A percentile compares a stretch with the other conserved stretches of the same genome.
Conservation (phyloP, 805 yeast species). For the Suhomyces sp. region DNA sequence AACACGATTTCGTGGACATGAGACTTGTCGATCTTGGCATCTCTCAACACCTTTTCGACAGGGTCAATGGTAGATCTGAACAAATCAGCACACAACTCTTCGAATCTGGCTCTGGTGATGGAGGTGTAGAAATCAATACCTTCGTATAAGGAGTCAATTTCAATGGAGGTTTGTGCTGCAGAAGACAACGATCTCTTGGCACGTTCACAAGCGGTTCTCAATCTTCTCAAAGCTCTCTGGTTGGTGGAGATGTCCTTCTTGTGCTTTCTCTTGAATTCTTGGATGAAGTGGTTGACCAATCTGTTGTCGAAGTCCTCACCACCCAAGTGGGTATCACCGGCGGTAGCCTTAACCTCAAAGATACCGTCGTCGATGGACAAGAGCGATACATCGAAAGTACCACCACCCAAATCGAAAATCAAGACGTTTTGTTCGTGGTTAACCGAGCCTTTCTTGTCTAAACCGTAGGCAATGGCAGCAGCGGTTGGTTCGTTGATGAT, state of each 20-base stretch:
- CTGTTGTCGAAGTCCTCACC: constrained; percentile 95
- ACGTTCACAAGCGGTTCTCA: constrained; percentile 97
- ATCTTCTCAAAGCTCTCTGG: constrained; percentile 84
- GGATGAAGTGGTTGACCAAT: constrained; percentile 82
- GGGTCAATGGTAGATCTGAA: constrained; percentile 95
- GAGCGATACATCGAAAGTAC: constrained; percentile 91
- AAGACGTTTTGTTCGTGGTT: constrained; percentile 85
- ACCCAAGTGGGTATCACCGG: constrained; percentile 97
- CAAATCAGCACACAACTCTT: constrained; percentile 88
- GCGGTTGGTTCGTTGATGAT: constrained; percentile 46
- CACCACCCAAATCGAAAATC: constrained; percentile 96
- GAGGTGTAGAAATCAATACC: constrained; percentile 96
- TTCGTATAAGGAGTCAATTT: constrained; percentile 90
- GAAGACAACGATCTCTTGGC: constrained; percentile 95
- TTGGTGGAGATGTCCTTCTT: constrained; percentile 77
- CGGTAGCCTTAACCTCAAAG: constrained; percentile 88
- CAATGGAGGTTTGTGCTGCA: constrained; percentile 93
- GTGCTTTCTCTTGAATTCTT: constrained; percentile 94
- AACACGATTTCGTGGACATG: constrained; percentile 93
- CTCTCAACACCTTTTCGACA: constrained; percentile 92
- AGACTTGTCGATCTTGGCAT: constrained; percentile 81
- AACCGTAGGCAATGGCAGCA: constrained; percentile 46
- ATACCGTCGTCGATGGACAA: constrained; percentile 88
- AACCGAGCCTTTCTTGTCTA: constrained; percentile 41
- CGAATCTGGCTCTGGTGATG: constrained; percentile 95